Evolutionary conservation across 805 yeast genomes (phyloP), one percentile per base, ranked within the genome.

Genomic region (Sungouiella thailandica): DNA sequence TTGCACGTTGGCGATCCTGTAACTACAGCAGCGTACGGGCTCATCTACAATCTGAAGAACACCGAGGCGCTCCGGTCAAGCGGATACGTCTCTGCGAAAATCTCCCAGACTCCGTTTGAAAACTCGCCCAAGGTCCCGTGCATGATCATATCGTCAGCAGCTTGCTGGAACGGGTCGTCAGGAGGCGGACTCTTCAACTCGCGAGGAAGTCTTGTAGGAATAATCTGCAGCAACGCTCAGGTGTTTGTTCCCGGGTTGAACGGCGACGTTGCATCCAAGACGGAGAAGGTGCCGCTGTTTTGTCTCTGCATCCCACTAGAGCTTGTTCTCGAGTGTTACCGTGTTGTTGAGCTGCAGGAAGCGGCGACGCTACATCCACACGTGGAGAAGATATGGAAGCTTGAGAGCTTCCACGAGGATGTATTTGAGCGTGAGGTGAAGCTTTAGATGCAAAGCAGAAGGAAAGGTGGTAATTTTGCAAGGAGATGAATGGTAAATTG

Each of bases 91-190:
- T 51, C 52, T 20, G 41, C 55, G n/a, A 39, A 39, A 6, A 32
- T 53, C 2, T 1, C 9, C 24, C 17, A 53, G 35, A 36, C 32
- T 9, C 33, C 49, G 3, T 34, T 37, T 14, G n/a, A 13, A 7
- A 12, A 17, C 6, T 32, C 32, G 3, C 25, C 36, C 5, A 17
- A 27, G 14, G 23, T 23, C 9, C 47, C 37, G 4, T 39, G 47
- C 8, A 37, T 68, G 36, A 44, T 66, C 2, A 46, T 68, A 0
- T 50, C 69, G 1, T 63, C 74, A 1, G 53, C 72, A 0, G 54
- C 68, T 7, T 70, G 74, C 44, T 71, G 76, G 75, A 64, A 69
- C 34, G 76, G 76, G 1, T 69, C 75, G 4, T 65, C 72, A 1
- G 76, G 76, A 0, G 76, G 76, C 0, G 74, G 70, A 0, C 45